These are phyloP conservation scores for Parmelia sp. DNA, from an alignment of 495 filamentous ascomycete species.

Conservation along the genomic window DNA sequence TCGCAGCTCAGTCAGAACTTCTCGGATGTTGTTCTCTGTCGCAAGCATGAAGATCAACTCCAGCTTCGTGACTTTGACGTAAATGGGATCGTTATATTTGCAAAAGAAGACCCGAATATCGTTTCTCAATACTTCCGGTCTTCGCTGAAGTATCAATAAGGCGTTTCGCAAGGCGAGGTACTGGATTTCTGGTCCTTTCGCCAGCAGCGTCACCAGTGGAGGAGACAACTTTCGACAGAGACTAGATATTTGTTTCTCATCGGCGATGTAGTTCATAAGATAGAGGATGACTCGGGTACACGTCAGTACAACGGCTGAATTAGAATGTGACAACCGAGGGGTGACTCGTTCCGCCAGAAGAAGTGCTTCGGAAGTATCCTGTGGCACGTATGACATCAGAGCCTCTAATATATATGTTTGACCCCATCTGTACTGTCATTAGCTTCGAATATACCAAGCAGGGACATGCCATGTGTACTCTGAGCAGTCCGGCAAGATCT, in stretches of 20 bases:
- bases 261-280: conserved; percentile 97
- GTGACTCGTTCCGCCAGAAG: conserved; percentile 90
- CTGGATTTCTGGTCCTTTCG: conserved; percentile 95
- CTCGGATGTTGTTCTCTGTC: conserved; percentile 89
- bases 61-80: conserved; percentile 98
- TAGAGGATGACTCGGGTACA: conserved; percentile 94
- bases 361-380: conserved; percentile 78
- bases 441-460: conserved; percentile 22
- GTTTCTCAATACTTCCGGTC: conserved; percentile 89
- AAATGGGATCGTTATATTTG: conserved; percentile 99
- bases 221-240: conserved; percentile 92
- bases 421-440: conserved; percentile 69
- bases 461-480: conserved; percentile 55
- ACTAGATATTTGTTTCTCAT: conserved; percentile 81
- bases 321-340: conserved; percentile 89
- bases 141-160: conserved; percentile 83
- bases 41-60: conserved; percentile 99
- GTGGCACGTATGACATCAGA: conserved; percentile 95
- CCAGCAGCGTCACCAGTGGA: conserved; percentile 87
- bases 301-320: conserved; percentile 93
- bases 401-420: conserved; percentile 98
- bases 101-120: conserved; percentile 99
- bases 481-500: conserved; percentile 92
- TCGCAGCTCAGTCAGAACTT: conserved; percentile 88
- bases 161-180: conserved; percentile 95